Evolutionary conservation across 176 grass and related monocot species (phyloP), one percentile per base, ranked within the genome.

Genomic region (Dendrocalamus sinicus): DNA sequence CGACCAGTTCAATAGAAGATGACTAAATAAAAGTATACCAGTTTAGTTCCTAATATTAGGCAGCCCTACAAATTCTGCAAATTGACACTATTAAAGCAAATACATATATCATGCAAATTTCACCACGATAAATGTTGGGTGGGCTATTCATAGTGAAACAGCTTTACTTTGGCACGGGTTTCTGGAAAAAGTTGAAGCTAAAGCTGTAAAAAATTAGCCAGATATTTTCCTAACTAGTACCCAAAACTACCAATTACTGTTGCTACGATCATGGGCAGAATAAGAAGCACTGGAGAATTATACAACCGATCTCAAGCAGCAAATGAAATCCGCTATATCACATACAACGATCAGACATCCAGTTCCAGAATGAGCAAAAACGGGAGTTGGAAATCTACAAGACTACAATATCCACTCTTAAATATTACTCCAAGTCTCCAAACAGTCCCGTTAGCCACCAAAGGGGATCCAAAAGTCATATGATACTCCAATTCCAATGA

Each of bases 1-100:
- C 22, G 9, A 75, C 8, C 0, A 1, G 23, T 69, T 75, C 22
- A 70, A 89, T 19, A 35, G 52, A 85, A 62, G 39, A 85, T 68
- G 50, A 48, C 22, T 32, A 78, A 65, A 82, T 54, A 75, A 1
- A 52, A 58, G 20, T 67, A 66, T 8, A 19, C 48, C 39, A 1
- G 46, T 26, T 84, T 67, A 66, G 47, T 76, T 65, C 20, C 51
- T 43, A 76, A 26, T 75, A 82, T 17, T 35, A 79, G 50, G 30
- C 23, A 68, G 2, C 32, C 8, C 7, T 40, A 5, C 54, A 26
- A 60, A 44, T 44, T 60, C 47, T 76, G 60, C 59, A 66, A 76
- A 20, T 66, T 13, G 39, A 19, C 2, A 6, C 44, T 17, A 39
- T 4, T 52, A 26, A 67, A 59, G 46, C 35, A 24, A 44, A n/a